Evolutionary conservation across 129 eudicot genomes (phyloP), one percentile per base, ranked within the genome.

Genomic region (Ambrosia artemisiifolia): DNA sequence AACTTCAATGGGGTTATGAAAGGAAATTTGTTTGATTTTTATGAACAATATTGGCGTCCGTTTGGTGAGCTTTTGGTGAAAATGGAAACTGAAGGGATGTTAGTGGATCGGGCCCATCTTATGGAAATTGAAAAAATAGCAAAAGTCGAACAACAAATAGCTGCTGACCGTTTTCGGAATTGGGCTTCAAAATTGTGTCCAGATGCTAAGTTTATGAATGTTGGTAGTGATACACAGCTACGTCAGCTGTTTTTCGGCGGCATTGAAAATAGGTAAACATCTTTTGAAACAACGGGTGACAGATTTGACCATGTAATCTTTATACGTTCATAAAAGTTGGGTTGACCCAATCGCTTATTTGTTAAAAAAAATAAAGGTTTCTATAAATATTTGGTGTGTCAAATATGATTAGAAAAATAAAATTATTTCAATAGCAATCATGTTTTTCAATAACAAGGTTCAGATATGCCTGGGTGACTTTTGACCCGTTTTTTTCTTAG

Each of bases 11-110:
- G 96, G 28, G 76, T 62, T n/a, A 63, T 28, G 3, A 76, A 73
- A 66, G 99, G 97, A 20, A 80, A 82, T 13, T 83, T 95, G 95
- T 79, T 77, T 30, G 74, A 88, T 28, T 91, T 86, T 62, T 95
- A 95, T 74, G 88, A 85, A 40, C 72, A 77, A 56, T 95, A 90
- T 80, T 88, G 96, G 95, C 92, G 88, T 20, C 99, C 99, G 7
- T 95, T 95, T 83, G 99, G 99, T 46, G 91, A 91, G 84, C 88
- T 95, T 81, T 91, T 95, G 30, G 99, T 86, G n/a, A 81, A 81
- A 64, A 88, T 95, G 97, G 99, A 95, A 79, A 83, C 91, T 9
- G 90, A 95, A 40, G 99, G 99, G 54, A 82, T 91, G 90, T 48
- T 95, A 64, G 99, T 95, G 50, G 94, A 95, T 75, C 85, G 99